Evolutionary conservation across 371 early-diverging fungal genomes (phyloP).

Genomic region (Mortierella sp.): DNA sequence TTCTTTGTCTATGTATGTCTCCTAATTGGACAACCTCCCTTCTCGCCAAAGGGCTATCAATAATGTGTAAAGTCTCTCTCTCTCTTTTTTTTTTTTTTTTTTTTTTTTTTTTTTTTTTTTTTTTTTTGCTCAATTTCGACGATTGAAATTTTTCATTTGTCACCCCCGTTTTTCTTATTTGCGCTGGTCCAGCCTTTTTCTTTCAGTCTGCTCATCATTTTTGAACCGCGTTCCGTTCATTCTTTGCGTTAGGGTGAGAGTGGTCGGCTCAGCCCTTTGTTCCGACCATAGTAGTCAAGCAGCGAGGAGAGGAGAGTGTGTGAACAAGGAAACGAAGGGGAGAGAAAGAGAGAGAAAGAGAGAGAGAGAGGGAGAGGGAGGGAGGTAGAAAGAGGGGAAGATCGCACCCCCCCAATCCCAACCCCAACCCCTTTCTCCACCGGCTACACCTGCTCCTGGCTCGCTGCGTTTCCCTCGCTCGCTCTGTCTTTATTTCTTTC

Average conservation of each 20-base stretch:
- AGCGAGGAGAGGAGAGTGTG: not conserved
- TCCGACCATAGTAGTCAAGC: not conserved
- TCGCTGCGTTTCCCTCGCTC: not conserved
- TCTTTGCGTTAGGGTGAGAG: not conserved
- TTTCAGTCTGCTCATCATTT: constrained; percentile 1
- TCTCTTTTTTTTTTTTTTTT: not conserved
- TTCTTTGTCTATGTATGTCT: too few relatives aligned
- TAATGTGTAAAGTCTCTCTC: not conserved
- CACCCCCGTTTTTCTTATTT: not conserved
- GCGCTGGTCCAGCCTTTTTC: not conserved
- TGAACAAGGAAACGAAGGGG: not conserved
- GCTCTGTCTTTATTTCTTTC: not conserved
- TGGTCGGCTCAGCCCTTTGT: not conserved
- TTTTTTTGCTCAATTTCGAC: not conserved
- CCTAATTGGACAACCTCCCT: not conserved
- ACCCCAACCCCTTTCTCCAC: not conserved
- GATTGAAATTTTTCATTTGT: not conserved
- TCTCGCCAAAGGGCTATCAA: not conserved
- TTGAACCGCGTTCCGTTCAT: too few relatives aligned
- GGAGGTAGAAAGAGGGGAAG: not conserved
- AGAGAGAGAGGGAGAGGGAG: not conserved
- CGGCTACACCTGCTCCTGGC: not conserved
- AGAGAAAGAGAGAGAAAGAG: not conserved
- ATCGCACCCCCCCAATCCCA: not conserved
- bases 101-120: not conserved